Evolutionary conservation across 306 rosid species (phyloP).

Genomic region (Astragalus glycyphyllos): DNA sequence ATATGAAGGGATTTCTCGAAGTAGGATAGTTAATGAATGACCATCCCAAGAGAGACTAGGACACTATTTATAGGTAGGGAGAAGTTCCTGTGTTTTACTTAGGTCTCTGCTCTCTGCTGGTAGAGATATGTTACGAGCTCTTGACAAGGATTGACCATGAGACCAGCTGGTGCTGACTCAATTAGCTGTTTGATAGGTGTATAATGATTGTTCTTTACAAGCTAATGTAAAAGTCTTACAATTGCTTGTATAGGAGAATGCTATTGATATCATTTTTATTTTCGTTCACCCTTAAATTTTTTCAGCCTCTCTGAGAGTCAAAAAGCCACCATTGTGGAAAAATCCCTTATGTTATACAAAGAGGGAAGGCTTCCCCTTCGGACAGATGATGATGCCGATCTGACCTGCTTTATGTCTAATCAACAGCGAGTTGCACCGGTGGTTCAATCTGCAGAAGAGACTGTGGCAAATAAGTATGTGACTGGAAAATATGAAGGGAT

Average conservation of each 20-base stretch:
- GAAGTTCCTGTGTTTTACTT: not conserved
- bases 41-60: not conserved
- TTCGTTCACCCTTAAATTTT: not conserved
- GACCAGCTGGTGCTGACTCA: not conserved
- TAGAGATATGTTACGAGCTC: constrained; percentile 13
- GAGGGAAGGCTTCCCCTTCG: too few relatives aligned
- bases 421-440: not conserved
- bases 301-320: not conserved
- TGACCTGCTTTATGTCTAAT: too few relatives aligned
- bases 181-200: constrained; percentile 14
- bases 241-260: constrained; percentile 11
- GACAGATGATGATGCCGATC: too few relatives aligned
- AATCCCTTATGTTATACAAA: too few relatives aligned
- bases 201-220: constrained; percentile 14
- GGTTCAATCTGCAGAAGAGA: not conserved
- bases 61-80: not conserved
- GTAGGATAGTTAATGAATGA: constrained; percentile 7
- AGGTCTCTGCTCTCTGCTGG: not conserved
- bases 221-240: not conserved
- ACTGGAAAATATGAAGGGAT: constrained; percentile 1
- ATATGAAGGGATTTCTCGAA: constrained; percentile 4
- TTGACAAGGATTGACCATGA: not conserved
- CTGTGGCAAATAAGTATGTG: not conserved
- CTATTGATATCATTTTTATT: not conserved
- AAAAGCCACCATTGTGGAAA: too few relatives aligned